Evolutionary conservation across 768 basidiomycete species (phyloP), one percentile per base, ranked within the genome.

Genomic region (Cantharellus cinnabarinus): DNA sequence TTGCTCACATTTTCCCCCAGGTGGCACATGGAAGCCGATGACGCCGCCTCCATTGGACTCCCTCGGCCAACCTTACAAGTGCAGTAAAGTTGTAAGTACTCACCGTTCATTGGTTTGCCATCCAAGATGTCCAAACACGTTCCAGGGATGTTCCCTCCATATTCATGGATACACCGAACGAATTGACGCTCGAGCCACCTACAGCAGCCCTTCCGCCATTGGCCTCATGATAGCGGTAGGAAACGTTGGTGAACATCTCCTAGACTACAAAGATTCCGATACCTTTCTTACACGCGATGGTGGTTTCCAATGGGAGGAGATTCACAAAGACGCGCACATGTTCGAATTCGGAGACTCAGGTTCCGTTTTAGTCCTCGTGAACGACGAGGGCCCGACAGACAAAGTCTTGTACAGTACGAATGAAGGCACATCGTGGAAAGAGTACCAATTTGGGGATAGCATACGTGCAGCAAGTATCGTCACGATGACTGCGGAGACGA

Each of bases 291-390:
- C 88, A 59, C 88, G 95, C 3, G 89, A 99, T 65, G 95, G 81
- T 2, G 95, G 95, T 4, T 95, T 95, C 71, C 90, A 88, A 0
- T 99, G 95, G 95, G 81, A 95, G 68, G 95, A 99, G 71, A 84
- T 99, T 0, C 91, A 91, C 74, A 99, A 99, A 68, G 93, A 94
- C 64, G 94, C 95, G 0, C 86, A 98, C 67, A 75, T 97, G 42
- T 99, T 89, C 90, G 91, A 93, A 68, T 98, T 94, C 65, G 94
- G 94, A 38, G 95, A 98, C 71, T 94, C 89, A 0, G 95, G 95
- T 3, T 91, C 93, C 1, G 76, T 99, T 60, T 76, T 98, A 41
- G 74, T 99, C 64, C 83, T 99, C 72, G 89, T 81, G 50, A 97
- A 98, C 69, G 95, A 99, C 68, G 94, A 98, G 68, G 84, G 84